phyloP scores from a whole-genome alignment of 176 grass and related monocot genomes.

The Musa schizocarpa region DNA sequence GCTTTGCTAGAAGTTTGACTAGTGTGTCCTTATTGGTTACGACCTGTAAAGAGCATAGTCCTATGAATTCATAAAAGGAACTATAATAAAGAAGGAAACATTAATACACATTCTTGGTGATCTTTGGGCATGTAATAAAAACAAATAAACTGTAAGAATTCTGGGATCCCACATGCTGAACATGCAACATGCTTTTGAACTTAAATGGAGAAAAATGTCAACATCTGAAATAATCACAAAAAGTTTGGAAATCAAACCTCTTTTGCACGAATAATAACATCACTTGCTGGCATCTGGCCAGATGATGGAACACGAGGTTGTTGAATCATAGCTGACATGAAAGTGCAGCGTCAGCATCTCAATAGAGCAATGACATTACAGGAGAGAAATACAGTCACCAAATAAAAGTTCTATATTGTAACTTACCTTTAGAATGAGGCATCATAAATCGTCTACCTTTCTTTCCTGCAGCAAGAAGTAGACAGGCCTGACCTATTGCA shows the following conservation, averaged over 20 bases:
- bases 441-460: slow-evolving; percentile 99
- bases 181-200: not conserved
- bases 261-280: slow-evolving; percentile 82
- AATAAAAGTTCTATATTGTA: slow-evolving; percentile 5
- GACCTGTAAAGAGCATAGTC: slow-evolving; percentile 30
- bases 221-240: not conserved
- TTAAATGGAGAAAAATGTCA: slow-evolving; percentile 1
- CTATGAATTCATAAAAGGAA: not conserved
- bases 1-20: slow-evolving; percentile 66
- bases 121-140: not conserved
- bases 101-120: not conserved
- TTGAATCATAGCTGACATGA: slow-evolving; percentile 72
- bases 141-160: too few species aligned
- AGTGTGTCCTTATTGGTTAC: slow-evolving; percentile 72
- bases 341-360: slow-evolving; percentile 22
- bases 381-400: slow-evolving; percentile 1
- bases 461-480: slow-evolving; percentile 88
- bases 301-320: slow-evolving; percentile 76
- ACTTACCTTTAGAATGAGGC: slow-evolving; percentile 71
- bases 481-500: slow-evolving; percentile 76
- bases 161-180: not conserved
- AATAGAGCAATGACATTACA: slow-evolving; percentile 18
- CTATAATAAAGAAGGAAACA: not conserved
- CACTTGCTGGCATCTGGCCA: slow-evolving; percentile 75
- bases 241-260: slow-evolving; percentile 39